Evolutionary conservation across 768 basidiomycete genomes (phyloP).

Genomic region (Naematelia aurantialba): DNA sequence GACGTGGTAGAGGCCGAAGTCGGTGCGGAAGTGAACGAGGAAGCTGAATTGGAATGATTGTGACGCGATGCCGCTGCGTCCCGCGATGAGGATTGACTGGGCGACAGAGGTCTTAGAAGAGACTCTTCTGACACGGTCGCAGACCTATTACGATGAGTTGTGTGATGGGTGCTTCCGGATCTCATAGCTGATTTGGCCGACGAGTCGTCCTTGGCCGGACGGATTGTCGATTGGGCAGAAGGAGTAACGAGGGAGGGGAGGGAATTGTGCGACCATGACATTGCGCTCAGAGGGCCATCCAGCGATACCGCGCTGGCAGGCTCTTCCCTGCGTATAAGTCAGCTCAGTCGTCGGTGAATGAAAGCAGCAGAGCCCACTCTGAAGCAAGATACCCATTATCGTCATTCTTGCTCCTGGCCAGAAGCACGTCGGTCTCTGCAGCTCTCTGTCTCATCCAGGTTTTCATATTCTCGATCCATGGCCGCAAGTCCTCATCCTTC

Average conservation of each 20-base stretch:
- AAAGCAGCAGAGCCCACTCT: conserved; percentile 20
- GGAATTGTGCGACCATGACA: conserved; percentile 12
- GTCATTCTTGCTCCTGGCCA: conserved; percentile 15
- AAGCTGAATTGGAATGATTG: conserved; percentile 19
- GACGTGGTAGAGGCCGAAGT: conserved; percentile 27
- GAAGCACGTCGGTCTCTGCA: conserved; percentile 32
- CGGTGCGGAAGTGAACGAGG: conserved; percentile 23
- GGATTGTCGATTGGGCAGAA: conserved; percentile 31
- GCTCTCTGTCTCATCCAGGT: conserved; percentile 64
- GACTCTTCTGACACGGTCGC: conserved; percentile 25
- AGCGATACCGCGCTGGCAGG: conserved; percentile 18
- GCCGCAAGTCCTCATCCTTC: conserved; percentile 58
- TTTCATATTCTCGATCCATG: conserved; percentile 70
- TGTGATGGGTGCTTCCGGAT: not conserved
- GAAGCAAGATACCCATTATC: conserved; percentile 24
- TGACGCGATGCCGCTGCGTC: conserved; percentile 11
- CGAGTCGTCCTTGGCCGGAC: conserved; percentile 14
- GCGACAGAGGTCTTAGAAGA: conserved; percentile 9
- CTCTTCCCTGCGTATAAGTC: conserved; percentile 17
- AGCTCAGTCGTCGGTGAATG: conserved; percentile 5
- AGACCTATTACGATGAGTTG: conserved; percentile 14
- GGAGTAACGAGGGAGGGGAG: conserved; percentile 12
- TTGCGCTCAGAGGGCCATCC: conserved; percentile 7
- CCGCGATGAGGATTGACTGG: conserved; percentile 5
- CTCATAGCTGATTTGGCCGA: not conserved